Evolutionary conservation across 2,329 filamentous ascomycete species (phyloP), one percentile per base, ranked within the genome.

Genomic region (Scedosporium dehoogii): DNA sequence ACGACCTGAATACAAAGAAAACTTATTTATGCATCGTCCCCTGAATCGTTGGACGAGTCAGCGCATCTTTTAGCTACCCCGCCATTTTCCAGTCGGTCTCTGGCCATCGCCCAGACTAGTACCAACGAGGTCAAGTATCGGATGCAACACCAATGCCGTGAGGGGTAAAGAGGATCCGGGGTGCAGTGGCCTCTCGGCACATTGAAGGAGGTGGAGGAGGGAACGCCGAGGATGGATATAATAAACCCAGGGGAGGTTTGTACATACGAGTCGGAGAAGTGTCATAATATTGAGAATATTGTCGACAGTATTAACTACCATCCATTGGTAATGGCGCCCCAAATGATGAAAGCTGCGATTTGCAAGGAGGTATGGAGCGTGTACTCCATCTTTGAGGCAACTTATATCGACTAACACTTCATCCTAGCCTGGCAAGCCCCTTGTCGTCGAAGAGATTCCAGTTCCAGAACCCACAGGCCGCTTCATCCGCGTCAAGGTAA

Each of bases 401-500:
- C 25, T 42, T 10, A 21, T 16, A 14, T 18, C 5, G n/a, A 23
- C 33, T 25, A n/a, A 21, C 21, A 23, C 1, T 7, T 16, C 16
- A 6, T 33, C 25, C 7, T 33, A 60, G 59, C 25, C 29, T 21
- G 46, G 46, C 27, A 38, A 60, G 46, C 44, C 58, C 58, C 38
- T 60, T 14, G 59, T 51, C 16, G 23, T 53, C 16, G 82, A 82
- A 64, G 76, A 81, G 71, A 76, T 85, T 48, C 82, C 82, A 64
- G 78, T 85, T 46, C 82, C 82, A 44, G 81, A 85, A 12, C 59
- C 59, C 16, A 60, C 59, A 10, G 59, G 59, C 46, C 59, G 59
- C 46, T 29, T 51, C 7, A 25, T 60, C 44, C 59, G 51, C 46
- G 59, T 55, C 59, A 25, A 33, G 16, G 59, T 60, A 9, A 60